These are phyloP conservation scores for Auricularia sp. DNA, from an alignment of 768 basidiomycete species.

Conservation along the genomic window DNA sequence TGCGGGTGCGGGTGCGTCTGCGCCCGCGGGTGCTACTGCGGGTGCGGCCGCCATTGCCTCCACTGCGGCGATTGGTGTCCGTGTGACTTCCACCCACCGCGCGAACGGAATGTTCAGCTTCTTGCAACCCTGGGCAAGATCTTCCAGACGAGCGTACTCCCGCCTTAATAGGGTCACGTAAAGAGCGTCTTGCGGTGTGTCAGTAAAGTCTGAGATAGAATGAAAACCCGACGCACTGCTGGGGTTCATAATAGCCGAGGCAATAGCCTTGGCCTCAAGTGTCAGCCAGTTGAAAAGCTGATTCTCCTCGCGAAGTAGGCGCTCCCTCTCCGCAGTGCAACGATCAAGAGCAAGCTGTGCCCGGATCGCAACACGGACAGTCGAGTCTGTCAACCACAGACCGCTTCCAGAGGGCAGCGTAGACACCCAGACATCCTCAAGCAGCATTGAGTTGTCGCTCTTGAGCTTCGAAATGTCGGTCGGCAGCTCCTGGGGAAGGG, in stretches of 20 bases:
- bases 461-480: slow-evolving; percentile 16
- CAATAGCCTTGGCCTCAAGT: slow-evolving; percentile 9
- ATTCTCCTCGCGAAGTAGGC: slow-evolving; percentile 20
- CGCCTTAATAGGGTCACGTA: no score
- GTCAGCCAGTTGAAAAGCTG: slow-evolving; percentile 28
- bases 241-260: neutral
- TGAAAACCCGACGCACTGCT: neutral
- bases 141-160: no score
- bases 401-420: slow-evolving; percentile 9
- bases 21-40: no score
- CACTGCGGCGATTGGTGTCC: no score
- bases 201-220: no score
- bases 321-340: slow-evolving; percentile 21
- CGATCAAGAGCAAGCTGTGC: slow-evolving; percentile 19
- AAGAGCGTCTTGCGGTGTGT: no score
- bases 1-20: no score
- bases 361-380: slow-evolving; percentile 22
- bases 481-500: slow-evolving; percentile 23
- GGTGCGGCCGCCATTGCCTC: no score
- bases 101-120: no score
- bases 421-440: slow-evolving; percentile 30
- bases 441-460: slow-evolving; percentile 12
- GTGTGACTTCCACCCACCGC: no score
- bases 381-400: slow-evolving; percentile 24
- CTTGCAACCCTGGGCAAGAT: no score